Evolutionary conservation across 108 stramenopile species (phyloP).

Genomic region (Cyclotella baltica): DNA sequence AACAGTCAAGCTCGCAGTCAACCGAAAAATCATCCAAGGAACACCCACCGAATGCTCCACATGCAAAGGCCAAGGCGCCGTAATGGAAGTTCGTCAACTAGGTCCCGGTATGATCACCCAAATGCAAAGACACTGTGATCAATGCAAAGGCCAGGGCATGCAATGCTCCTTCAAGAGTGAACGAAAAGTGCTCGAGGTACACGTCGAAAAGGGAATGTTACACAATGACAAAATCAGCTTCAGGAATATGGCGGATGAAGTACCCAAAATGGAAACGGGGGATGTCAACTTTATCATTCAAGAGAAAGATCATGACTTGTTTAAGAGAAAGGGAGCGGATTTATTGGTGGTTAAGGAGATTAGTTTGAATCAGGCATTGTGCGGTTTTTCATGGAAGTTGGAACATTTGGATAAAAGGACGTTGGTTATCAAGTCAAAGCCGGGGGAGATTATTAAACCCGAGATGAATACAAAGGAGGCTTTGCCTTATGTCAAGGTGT

Average conservation of each 20-base stretch:
- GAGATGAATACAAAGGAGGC: conserved; percentile 73
- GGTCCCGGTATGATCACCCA: conserved; percentile 94
- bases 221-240: conserved; percentile 95
- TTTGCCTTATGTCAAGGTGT: conserved; percentile 86
- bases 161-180: conserved; percentile 74
- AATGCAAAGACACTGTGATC: conserved; percentile 81
- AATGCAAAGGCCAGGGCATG: conserved; percentile 82
- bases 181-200: conserved; percentile 88
- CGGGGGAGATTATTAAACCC: conserved; percentile 86
- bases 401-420: conserved; percentile 81
- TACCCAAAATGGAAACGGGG: conserved; percentile 89
- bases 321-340: conserved; percentile 95
- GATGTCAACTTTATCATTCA: conserved; percentile 97
- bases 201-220: conserved; percentile 95
- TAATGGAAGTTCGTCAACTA: conserved; percentile 87
- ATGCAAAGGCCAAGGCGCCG: conserved; percentile 90
- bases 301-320: conserved; percentile 94
- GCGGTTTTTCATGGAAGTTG: conserved; percentile 83
- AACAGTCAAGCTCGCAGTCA: conserved; percentile 92
- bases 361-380: conserved; percentile 92
- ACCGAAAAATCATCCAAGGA: conserved; percentile 90
- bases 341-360: conserved; percentile 88
- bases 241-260: conserved; percentile 93
- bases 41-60: conserved; percentile 66
- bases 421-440: conserved; percentile 64